Base-by-base conservation (phyloP, 2,329 filamentous ascomycete genomes). In the Truncatella angustata region DNA sequence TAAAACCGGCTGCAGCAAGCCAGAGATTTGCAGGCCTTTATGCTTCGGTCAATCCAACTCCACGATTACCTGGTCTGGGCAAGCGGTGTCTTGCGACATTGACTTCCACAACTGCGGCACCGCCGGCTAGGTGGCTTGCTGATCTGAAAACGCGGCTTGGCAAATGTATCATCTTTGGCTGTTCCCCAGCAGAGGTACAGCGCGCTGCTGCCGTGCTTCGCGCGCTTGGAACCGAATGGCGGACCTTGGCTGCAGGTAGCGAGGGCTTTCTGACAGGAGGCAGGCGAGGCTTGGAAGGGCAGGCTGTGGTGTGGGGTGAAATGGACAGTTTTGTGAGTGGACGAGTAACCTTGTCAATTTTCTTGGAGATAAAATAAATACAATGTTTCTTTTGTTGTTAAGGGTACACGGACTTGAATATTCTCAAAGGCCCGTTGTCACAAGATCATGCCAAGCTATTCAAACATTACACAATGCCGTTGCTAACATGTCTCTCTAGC, bases 151-250 rank as follows among this genome's bases (percentile, higher is more conserved):
- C 73, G 12, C 80, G 89, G 16, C 73, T 93, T 24, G 89, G 88
- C 2, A 85, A 84, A 70, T 92, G 90, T 66, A 82, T 93, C 58
- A 81, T 79, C 56, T 93, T 91, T 64, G 90, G 90, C 3, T 76
- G 90, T 59, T 72, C 73, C n/a, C 68, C 71, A 2, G 61, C 67
- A 26, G 87, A 91, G 64, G 72, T 82, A 4, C 60, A 70, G 5
- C 76, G 81, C 46, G 86, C 85, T 0, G 81, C 79, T 0, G 63
- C 63, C 1, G 77, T 92, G n/a, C 64, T 90, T 21, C 71, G 76
- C 42, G 75, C 80, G 35, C 66, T 92, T 20, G 77, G 82, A 2
- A 68, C 64, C 7, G 83, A 88, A 57, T 91, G 87, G 87, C 76
- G 85, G 50, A 78, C 81, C 14, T 52, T 68, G 12, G 54, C 45